Evolutionary conservation across 805 yeast genomes (phyloP).

Genomic region (Citeromyces nyonsensis): DNA sequence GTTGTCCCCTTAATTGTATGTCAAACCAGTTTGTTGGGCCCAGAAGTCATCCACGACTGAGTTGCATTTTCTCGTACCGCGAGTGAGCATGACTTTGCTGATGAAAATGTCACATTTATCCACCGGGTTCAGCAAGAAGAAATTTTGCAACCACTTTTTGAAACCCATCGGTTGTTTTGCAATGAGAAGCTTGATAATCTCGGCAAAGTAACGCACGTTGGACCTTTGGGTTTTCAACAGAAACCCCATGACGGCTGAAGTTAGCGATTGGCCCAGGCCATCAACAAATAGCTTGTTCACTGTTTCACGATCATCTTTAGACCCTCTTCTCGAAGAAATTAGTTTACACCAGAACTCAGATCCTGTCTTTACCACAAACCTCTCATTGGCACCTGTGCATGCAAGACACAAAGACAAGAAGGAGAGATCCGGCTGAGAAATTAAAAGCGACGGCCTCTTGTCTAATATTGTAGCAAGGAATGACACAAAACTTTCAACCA

Average conservation of each 20-base stretch:
- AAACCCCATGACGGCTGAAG: conserved; percentile 21
- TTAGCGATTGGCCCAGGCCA: conserved; percentile 13
- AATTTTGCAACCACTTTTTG: conserved; percentile 28
- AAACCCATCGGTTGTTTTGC: conserved; percentile 20
- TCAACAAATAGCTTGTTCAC: conserved; percentile 9
- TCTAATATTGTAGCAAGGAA: conserved; percentile 33
- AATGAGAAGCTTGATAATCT: conserved; percentile 24
- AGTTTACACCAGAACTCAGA: conserved; percentile 40
- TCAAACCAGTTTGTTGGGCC: conserved; percentile 42
- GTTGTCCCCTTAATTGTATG: conserved; percentile 11
- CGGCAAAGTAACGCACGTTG: conserved; percentile 40
- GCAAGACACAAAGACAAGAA: conserved; percentile 16
- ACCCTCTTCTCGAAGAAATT: conserved; percentile 26
- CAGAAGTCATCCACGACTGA: conserved; percentile 45
- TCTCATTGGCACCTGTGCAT: conserved; percentile 30
- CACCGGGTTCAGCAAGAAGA: conserved; percentile 10
- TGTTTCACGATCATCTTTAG: conserved; percentile 16
- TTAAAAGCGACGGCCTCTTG: conserved; percentile 28
- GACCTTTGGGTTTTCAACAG: conserved; percentile 41
- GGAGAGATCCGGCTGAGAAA: conserved; percentile 13
- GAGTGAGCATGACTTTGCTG: conserved; percentile 23
- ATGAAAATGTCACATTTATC: background rate
- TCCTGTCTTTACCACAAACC: conserved; percentile 35
- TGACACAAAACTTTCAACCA: conserved; percentile 33
- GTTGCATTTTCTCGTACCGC: conserved; percentile 50